Evolutionary conservation across 371 early-diverging fungal genomes (phyloP).

Genomic region (Chytridiales sp.): DNA sequence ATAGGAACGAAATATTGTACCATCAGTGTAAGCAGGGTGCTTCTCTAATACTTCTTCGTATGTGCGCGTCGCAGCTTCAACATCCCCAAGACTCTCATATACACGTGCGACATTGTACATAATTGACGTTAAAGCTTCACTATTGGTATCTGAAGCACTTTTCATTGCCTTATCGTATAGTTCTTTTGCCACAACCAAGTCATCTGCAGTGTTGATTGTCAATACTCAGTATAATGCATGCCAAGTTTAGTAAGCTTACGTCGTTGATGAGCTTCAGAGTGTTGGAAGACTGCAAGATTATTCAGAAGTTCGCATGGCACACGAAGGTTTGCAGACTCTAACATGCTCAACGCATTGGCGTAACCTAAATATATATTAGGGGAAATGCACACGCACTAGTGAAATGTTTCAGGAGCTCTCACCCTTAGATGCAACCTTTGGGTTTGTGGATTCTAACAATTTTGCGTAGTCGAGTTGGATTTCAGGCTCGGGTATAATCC

Average conservation of each 20-base stretch:
- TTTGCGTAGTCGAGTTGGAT: conserved; percentile 26
- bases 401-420: conserved; percentile 16
- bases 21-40: conserved; percentile 70
- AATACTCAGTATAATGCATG: no score
- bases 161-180: conserved; percentile 19
- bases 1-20: conserved; percentile 25
- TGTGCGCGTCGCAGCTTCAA: conserved; percentile 61
- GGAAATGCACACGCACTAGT: conserved; percentile 8
- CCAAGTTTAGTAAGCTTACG: no score
- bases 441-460: conserved; percentile 19
- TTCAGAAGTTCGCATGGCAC: conserved; percentile 71
- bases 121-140: conserved; percentile 58
- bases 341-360: conserved; percentile 18
- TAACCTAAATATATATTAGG: conserved; percentile 5
- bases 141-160: background rate
- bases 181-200: conserved; percentile 15
- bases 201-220: no score
- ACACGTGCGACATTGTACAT: conserved; percentile 81
- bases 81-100: conserved; percentile 64
- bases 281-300: conserved; percentile 77
- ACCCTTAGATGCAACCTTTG: conserved; percentile 33
- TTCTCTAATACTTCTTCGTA: conserved; percentile 61
- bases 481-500: conserved; percentile 28
- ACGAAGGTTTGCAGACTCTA: conserved; percentile 29
- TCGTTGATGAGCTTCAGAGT: conserved; percentile 51